Percentiles rank a stretch among this genome's conserved stretches.
These are phyloP conservation scores for Taphrina sp. DNA, from an alignment of 1,139 yeast species.

Conservation along the genomic window DNA sequence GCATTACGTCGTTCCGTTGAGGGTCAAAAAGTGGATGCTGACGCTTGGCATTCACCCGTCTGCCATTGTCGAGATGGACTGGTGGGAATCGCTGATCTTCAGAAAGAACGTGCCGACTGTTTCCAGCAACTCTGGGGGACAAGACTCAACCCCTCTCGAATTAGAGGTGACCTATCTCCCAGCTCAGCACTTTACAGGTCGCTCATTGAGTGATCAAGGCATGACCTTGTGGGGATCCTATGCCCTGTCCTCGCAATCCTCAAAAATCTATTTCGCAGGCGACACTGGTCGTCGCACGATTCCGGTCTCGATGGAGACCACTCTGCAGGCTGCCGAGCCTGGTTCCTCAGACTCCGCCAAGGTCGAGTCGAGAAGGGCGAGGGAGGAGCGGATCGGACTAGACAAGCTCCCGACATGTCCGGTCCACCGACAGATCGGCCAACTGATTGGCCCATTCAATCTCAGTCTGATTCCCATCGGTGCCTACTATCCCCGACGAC, in stretches of 20 bases:
- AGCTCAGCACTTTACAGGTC: slow-evolving; percentile 96
- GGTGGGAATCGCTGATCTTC: slow-evolving; percentile 74
- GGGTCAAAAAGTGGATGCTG: slow-evolving; percentile 61
- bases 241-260: slow-evolving; percentile 25
- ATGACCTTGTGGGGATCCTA: slow-evolving; percentile 62
- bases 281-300: slow-evolving; percentile 85
- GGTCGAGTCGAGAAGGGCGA: background rate
- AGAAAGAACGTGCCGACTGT: background rate
- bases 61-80: slow-evolving; percentile 63
- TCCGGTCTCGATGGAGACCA: slow-evolving; percentile 42
- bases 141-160: background rate
- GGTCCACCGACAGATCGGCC: slow-evolving; percentile 59
- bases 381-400: no score
- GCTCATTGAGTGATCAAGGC: slow-evolving; percentile 73
- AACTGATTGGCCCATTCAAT: slow-evolving; percentile 56
- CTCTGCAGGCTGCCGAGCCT: slow-evolving; percentile 4
- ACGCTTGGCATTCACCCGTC: slow-evolving; percentile 55
- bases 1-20: slow-evolving; percentile 63
- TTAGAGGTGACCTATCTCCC: slow-evolving; percentile 53
- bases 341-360: background rate
- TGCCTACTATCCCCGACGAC: slow-evolving; percentile 94
- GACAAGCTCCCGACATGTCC: slow-evolving; percentile 36
- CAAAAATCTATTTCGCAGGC: slow-evolving; percentile 44
- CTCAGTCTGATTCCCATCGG: slow-evolving; percentile 90
- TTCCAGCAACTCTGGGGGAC: slow-evolving; percentile 22